Conservation (phyloP, 1,139 yeast genomes). For the Sugiyamaella paludigena region DNA sequence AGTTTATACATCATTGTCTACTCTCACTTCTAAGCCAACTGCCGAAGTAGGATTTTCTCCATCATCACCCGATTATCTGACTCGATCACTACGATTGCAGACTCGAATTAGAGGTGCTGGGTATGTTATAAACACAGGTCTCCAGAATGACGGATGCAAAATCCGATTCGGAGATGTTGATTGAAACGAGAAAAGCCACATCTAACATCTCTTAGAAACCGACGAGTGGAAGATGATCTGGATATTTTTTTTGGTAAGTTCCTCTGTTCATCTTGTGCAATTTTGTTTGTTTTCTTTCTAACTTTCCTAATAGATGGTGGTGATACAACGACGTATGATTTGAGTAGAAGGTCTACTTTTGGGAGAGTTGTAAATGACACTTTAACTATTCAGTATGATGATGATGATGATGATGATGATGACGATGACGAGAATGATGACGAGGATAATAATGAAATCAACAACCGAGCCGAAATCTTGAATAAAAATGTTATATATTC, state of each 20-base stretch:
- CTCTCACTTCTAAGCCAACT: too few species aligned
- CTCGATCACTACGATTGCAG: constrained; percentile 20
- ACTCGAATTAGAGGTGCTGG: constrained; percentile 31
- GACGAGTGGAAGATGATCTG: constrained; percentile 15
- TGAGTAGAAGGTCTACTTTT: constrained; percentile 6
- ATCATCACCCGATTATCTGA: neutral
- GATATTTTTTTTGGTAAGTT: constrained; percentile 11
- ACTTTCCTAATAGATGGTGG: neutral
- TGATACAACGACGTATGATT: constrained; percentile 2
- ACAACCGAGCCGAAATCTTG: too few species aligned
- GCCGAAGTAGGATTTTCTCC: too few species aligned
- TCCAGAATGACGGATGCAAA: too few species aligned
- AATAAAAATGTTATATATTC: too few species aligned
- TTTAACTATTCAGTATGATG: constrained; percentile 7
- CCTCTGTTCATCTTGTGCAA: neutral
- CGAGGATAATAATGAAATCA: neutral
- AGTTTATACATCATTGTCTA: too few species aligned
- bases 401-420: constrained; percentile 5
- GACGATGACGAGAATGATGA: neutral
- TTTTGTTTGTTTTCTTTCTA: too few species aligned
- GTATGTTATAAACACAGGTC: constrained; percentile 14
- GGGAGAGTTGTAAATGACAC: neutral
- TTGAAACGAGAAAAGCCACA: too few species aligned
- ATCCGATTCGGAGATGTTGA: too few species aligned
- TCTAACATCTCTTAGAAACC: neutral